Evolutionary conservation across 2,329 filamentous ascomycete genomes (phyloP), one percentile per base, ranked within the genome.

Genomic region (Blastomyces gilchristii): DNA sequence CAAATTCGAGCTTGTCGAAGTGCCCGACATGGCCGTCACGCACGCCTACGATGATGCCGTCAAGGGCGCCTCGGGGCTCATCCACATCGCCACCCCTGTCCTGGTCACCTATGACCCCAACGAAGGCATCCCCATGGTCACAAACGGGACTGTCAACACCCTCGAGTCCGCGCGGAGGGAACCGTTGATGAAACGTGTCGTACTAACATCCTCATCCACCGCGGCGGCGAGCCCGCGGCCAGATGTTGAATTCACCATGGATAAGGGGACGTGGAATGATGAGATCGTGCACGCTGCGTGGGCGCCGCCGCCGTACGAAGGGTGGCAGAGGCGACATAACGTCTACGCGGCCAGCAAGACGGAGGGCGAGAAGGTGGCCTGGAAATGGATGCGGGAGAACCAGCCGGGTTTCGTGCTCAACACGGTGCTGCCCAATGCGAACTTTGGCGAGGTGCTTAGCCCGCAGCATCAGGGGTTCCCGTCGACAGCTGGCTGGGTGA

Each of bases 291-390:
- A 69, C 45, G 66, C 69, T 3, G 76, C 73, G 18, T 77, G 70
- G 69, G 71, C 69, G 31, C 69, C 68, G 62, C 69, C 69, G 28
- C 71, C 68, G 43, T 73, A 71, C 28, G 70, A 69, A 63, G 69
- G 59, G n/a, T 67, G 65, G 1, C 49, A 62, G 0, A 61, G 69
- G 31, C 64, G 61, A 16, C 68, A 68, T 58, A 67, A 68, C 12
- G 70, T 79, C 1, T 83, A 83, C 63, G 71, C 73, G 0, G 80
- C 79, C 0, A 75, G 75, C 58, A 83, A 83, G 66, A 76, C 73
- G 0, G 74, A 78, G 64, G 75, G 72, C 0, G 81, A 83, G 68
- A 75, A 76, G 37, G 75, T 75, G 7, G 69, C 79, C 14, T 81
- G 79, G 78, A 75, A 76, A 50, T 82, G 77, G 67, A 68, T 80